Conservation (phyloP, 768 basidiomycete genomes). For the Termitomyces heimii region DNA sequence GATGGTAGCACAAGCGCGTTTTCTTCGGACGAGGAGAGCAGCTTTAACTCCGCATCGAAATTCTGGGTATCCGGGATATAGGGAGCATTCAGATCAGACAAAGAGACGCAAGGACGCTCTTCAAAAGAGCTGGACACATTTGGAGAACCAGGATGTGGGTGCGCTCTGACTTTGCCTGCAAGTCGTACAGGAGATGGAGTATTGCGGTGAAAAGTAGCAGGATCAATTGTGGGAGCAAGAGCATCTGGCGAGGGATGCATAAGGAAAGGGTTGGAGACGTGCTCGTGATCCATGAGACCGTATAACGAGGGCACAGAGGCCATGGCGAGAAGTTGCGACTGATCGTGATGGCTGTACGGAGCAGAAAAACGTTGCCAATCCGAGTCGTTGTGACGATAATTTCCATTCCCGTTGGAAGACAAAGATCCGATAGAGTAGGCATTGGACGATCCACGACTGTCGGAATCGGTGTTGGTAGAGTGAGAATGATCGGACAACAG, state of each 20-base stretch:
- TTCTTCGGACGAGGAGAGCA: slow-evolving; percentile 1
- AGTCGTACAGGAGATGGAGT: background rate
- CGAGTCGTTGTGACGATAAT: background rate
- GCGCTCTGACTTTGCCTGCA: background rate
- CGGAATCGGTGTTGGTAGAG: slow-evolving; percentile 11
- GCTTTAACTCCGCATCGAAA: background rate
- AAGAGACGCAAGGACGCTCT: slow-evolving; percentile 9
- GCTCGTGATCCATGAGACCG: slow-evolving; percentile 3
- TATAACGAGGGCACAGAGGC: background rate
- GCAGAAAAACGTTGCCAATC: slow-evolving; percentile 8
- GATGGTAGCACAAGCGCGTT: background rate
- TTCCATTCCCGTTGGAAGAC: slow-evolving; percentile 3
- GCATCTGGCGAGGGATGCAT: background rate
- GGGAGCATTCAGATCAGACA: slow-evolving; percentile 15
- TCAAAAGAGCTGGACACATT: slow-evolving; percentile 1
- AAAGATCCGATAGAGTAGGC: slow-evolving; percentile 6
- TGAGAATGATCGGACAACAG: slow-evolving; percentile 13
- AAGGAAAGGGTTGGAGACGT: slow-evolving; percentile 1
- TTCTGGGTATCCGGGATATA: slow-evolving; percentile 7
- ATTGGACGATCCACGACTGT: slow-evolving; percentile 12
- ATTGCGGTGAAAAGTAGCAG: slow-evolving; percentile 6
- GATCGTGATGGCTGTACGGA: slow-evolving; percentile 5
- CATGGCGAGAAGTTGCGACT: slow-evolving; percentile 6
- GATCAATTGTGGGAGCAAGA: slow-evolving; percentile 5
- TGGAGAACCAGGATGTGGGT: slow-evolving; percentile 1